Evolutionary conservation across 192 early-diverging fungal genomes (phyloP), one percentile per base, ranked within the genome.

Genomic region (Coemansia sp.): DNA sequence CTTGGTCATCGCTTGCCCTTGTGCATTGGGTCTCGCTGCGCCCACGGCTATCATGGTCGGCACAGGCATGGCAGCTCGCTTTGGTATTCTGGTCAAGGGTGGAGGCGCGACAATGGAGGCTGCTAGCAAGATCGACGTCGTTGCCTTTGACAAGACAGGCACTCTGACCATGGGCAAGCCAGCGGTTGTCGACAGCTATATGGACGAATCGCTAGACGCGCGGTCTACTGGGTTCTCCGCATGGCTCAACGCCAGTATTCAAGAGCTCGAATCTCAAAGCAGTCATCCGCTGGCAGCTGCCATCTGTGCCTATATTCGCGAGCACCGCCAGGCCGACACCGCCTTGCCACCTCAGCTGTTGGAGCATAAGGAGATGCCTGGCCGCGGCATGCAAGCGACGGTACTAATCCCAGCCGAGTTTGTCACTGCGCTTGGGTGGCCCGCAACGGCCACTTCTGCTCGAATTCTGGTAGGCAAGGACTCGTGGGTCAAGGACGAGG

Each of bases 21-120:
- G 97, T 85, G 95, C 97, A 5, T 85, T 99, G 31, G 97, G 97
- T 31, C 87, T 99, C 24, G 92, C 95, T 15, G 95, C 95, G 0
- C 97, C 97, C 16, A 99, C 97, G 0, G 97, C 96, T n/a, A 93
- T 98, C 33, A 98, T 99, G 96, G 97, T 97, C 5, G 97, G 96
- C 20, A 97, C 96, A 0, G 97, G 97, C 5, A 87, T 98, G 41
- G 96, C 94, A 9, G 97, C 97, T 3, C 86, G 93, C 40, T 85
- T 93, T 46, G 97, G 97, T 0, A 94, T 99, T 52, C 80, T 99
- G 55, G 95, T 99, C 77, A 99, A 99, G 86, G 93, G 95, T 38
- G 81, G 81, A 38, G 97, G 95, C 7, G 90, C 76, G n/a, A 89
- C 94, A 11, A 83, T 99, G 66, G 95, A 96, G 74, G 87, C 85